These are phyloP conservation scores for Aspergillus cejpii DNA, from an alignment of 2,329 filamentous ascomycete species.

Conservation along the genomic window DNA sequence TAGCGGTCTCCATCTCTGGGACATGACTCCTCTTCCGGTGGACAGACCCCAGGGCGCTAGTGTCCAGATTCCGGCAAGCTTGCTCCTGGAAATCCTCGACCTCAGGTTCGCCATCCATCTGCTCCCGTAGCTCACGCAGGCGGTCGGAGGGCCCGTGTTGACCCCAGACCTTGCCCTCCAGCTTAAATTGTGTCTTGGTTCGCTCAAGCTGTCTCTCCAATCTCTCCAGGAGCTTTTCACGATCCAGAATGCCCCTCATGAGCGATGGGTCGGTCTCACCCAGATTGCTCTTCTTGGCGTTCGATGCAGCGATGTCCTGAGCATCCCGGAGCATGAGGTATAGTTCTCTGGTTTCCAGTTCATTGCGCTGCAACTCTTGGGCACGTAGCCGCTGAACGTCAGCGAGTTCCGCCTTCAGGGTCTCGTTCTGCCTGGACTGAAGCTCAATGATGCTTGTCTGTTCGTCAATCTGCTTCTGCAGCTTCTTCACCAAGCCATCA, in stretches of 20 bases:
- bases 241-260: constrained; percentile 88
- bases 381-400: constrained; percentile 78
- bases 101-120: constrained; percentile 71
- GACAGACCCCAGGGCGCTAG: constrained; percentile 67
- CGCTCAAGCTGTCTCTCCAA: constrained; percentile 92
- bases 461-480: constrained; percentile 91
- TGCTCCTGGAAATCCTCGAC: constrained; percentile 47
- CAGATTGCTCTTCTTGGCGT: constrained; percentile 59
- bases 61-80: constrained; percentile 58
- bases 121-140: constrained; percentile 81
- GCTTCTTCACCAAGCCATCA: constrained; percentile 83
- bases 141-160: constrained; percentile 85
- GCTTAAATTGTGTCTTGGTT: constrained; percentile 95
- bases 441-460: constrained; percentile 86
- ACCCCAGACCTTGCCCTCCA: constrained; percentile 87
- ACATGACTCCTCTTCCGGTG: constrained; percentile 49
- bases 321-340: constrained; percentile 98
- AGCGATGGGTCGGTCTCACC: constrained; percentile 62
- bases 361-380: constrained; percentile 88
- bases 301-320: constrained; percentile 88
- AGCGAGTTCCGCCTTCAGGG: constrained; percentile 80
- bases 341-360: constrained; percentile 89
- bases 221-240: constrained; percentile 84
- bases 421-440: constrained; percentile 76
- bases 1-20: constrained; percentile 32